A percentile compares a stretch with the other conserved stretches of the same genome.
Evolutionary conservation across 2,329 filamentous ascomycete species (phyloP).

Genomic region (Helotiales sp.): DNA sequence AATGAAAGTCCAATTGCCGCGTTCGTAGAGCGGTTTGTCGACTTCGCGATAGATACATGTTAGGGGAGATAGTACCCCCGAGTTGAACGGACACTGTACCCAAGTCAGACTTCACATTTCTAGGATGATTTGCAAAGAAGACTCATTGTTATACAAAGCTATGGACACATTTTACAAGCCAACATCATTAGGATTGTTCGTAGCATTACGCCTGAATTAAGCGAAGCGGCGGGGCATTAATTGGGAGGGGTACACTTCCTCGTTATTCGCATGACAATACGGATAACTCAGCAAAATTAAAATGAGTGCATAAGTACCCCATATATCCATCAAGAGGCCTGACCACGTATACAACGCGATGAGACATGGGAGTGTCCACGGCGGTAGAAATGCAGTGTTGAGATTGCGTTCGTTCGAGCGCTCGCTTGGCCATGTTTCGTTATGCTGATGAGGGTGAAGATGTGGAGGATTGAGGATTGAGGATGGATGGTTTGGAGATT

Average conservation of each 20-base stretch:
- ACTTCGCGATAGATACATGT: background rate
- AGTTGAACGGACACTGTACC: background rate
- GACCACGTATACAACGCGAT: too few relatives aligned
- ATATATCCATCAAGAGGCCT: too few relatives aligned
- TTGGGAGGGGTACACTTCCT: background rate
- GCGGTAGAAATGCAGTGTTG: too few relatives aligned
- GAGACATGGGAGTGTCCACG: too few relatives aligned
- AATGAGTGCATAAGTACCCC: too few relatives aligned
- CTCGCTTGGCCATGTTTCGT: too few relatives aligned
- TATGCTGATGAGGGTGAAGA: too few relatives aligned
- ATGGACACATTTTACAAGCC: background rate
- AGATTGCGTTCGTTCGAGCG: too few relatives aligned
- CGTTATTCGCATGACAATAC: too few relatives aligned
- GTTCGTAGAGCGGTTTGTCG: background rate
- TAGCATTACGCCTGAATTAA: background rate
- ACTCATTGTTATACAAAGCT: background rate
- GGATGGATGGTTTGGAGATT: too few relatives aligned
- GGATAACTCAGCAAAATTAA: background rate
- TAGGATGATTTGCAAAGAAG: background rate
- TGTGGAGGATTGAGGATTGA: too few relatives aligned
- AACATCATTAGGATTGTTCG: background rate
- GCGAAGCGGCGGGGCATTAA: background rate
- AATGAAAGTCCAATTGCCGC: background rate
- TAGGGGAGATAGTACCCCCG: background rate
- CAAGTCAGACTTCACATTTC: too few relatives aligned